Evolutionary conservation across 2,329 filamentous ascomycete genomes (phyloP).

Genomic region (Apiospora rasikravindrae): DNA sequence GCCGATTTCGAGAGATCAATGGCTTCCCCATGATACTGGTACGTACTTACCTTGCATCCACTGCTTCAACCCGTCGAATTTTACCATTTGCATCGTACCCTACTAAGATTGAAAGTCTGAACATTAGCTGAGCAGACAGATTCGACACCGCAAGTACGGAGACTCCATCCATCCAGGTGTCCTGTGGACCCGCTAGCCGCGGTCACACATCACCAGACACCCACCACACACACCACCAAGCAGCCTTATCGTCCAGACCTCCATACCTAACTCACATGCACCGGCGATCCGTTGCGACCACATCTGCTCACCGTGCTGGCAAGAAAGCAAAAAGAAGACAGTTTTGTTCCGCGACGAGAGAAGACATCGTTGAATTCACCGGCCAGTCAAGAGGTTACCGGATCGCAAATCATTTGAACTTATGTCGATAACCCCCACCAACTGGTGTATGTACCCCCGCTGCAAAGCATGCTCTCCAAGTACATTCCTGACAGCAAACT

Average conservation of each 20-base stretch:
- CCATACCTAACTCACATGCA: not conserved
- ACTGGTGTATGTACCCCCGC: not conserved
- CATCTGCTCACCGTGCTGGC: not conserved
- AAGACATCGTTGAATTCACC: not conserved
- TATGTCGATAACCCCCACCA: not conserved
- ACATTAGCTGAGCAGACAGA: not conserved
- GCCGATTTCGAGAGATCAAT: not conserved
- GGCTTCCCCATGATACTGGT: not conserved
- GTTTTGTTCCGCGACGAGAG: not conserved
- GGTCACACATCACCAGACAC: constrained; percentile 15
- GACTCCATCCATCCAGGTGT: not conserved
- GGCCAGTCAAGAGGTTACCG: not conserved
- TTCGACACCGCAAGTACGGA: not conserved
- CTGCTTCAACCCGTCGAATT: not conserved
- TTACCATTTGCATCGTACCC: not conserved
- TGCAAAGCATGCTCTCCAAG: not conserved
- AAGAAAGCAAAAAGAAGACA: not conserved
- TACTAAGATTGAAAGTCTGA: not conserved
- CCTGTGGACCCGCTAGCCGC: constrained; percentile 1
- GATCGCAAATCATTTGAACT: not conserved
- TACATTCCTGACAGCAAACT: constrained; percentile 2
- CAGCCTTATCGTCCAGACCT: not conserved
- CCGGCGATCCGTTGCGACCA: not conserved
- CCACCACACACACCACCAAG: not conserved
- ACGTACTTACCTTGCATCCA: not conserved